phyloP scores from a whole-genome alignment of 2,329 filamentous ascomycete genomes.

The Albophoma yamanashiensis region DNA sequence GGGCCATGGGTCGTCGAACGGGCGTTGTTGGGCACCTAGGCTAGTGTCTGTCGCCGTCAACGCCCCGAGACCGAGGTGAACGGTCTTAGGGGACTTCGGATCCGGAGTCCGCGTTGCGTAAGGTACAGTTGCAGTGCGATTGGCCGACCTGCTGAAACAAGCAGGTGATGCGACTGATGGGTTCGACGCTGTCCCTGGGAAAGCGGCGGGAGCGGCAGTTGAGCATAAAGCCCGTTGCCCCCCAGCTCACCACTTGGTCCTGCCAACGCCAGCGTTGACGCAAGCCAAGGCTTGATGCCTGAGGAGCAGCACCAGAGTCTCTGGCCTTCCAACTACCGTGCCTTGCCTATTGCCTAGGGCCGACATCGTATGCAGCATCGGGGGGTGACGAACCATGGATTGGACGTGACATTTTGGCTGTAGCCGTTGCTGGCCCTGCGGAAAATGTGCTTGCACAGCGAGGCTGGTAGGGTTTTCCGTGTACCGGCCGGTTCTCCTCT shows the following conservation, averaged over 20 bases:
- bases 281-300: neutral
- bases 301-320: neutral
- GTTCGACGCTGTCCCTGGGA: too few species aligned
- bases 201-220: neutral
- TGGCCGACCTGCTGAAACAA: conserved; percentile 6
- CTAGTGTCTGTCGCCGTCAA: neutral
- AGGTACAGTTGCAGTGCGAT: neutral
- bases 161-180: conserved; percentile 4
- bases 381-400: neutral
- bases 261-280: neutral
- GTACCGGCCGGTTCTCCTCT: neutral
- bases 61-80: neutral
- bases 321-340: neutral
- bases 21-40: neutral
- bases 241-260: neutral
- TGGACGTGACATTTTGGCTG: neutral
- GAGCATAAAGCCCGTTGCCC: neutral
- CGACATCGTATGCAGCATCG: neutral
- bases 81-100: neutral
- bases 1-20: neutral
- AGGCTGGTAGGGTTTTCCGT: neutral
- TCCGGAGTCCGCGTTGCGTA: neutral
- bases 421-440: neutral
- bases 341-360: too few species aligned
- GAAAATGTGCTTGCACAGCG: neutral